Evolutionary conservation across 106 monocot species (phyloP).

Genomic region (Xerophyta viscosa): DNA sequence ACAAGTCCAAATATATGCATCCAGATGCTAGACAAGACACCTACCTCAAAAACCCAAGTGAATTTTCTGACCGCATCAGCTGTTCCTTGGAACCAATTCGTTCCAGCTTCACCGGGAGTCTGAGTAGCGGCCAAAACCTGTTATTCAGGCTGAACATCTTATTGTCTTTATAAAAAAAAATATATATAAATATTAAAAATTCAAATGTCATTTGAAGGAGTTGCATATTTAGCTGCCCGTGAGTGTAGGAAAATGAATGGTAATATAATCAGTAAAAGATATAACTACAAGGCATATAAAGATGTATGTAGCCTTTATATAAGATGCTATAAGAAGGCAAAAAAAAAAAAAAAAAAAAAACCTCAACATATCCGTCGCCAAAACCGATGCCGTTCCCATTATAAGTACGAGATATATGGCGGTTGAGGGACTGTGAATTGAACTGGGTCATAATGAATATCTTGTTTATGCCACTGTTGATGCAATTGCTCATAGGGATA

Average conservation of each 20-base stretch:
- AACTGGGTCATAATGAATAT: constrained; percentile 77
- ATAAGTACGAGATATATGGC: constrained; percentile 65
- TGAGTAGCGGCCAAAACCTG: constrained; percentile 93
- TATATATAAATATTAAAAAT: no score
- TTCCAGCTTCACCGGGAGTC: constrained; percentile 80
- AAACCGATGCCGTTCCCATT: constrained; percentile 65
- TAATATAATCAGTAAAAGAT: no score
- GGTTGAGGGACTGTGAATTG: constrained; percentile 71
- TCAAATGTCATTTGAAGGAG: no score
- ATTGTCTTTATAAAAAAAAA: no score
- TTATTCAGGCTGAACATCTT: background rate
- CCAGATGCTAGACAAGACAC: background rate
- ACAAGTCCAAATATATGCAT: no score
- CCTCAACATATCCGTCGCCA: constrained; percentile 74
- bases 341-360: no score
- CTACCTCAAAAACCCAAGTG: constrained; percentile 91
- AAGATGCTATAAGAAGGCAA: no score
- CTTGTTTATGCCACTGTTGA: constrained; percentile 76
- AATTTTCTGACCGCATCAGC: constrained; percentile 97
- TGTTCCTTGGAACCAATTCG: constrained; percentile 96
- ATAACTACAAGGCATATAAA: no score
- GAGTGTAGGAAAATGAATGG: no score
- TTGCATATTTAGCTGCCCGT: no score
- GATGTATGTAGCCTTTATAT: no score
- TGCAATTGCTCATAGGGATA: constrained; percentile 83